Evolutionary conservation across 352 stramenopile species (phyloP), one percentile per base, ranked within the genome.

Genomic region (Hyaloperonospora brassicae): DNA sequence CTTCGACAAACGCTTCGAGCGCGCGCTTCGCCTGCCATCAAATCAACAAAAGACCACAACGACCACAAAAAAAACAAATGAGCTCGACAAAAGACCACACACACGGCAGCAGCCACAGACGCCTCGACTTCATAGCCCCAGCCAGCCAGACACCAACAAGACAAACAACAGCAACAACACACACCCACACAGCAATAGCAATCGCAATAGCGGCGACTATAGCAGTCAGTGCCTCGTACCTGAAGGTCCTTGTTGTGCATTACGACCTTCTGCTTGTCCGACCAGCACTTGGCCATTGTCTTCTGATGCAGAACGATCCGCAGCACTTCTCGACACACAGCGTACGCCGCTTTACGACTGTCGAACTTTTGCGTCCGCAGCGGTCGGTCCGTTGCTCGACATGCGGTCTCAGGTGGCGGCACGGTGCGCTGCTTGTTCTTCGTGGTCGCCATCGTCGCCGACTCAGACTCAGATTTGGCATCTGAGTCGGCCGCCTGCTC

Each of bases 221-320:
- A 17, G 17, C 17, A n/a, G 2, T 44, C 14, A 11, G 5, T 44
- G 17, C 27, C 23, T 11, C 40, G 31, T 38, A 79, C 72, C 61
- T 81, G 70, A 23, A 87, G 55, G 41, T 86, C 77, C 42, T 82
- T 73, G 55, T 88, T 88, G 49, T 66, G 68, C n/a, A 88, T 50
- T 5, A 82, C 55, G 4, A 66, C 52, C 13, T 72, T 59, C 44
- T 86, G 78, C 60, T 85, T 82, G 43, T 86, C 75, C 0, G 71
- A 71, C 23, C 65, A 66, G 38, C 65, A 47, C 46, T 70, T 70
- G 39, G 70, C 68, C 43, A 78, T 63, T 14, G 62, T 68, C 45
- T 74, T 72, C 50, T 88, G 78, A 8, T 55, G 72, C 27, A 88
- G 13, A 36, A 88, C 74, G 12, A 77, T 71, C 1, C 55, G 47